Evolutionary conservation across 2,329 filamentous ascomycete genomes (phyloP).

Genomic region (Juglanconis sp.): DNA sequence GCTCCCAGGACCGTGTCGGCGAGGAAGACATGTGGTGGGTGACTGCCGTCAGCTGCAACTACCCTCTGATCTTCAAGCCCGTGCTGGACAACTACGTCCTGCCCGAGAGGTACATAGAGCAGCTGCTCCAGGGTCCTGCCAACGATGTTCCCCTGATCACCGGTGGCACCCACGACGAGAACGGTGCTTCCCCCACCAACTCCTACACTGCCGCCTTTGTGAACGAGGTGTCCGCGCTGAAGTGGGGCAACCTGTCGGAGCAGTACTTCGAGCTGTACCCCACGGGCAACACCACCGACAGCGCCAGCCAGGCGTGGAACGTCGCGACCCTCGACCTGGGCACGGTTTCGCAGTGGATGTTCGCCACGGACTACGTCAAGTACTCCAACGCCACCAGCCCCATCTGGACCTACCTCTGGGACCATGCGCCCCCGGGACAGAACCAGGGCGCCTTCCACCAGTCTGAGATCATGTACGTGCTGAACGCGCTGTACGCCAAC

Average conservation of each 20-base stretch:
- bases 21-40: slow-evolving; percentile 24
- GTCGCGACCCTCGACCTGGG: slow-evolving; percentile 25
- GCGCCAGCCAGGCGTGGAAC: slow-evolving; percentile 25
- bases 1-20: slow-evolving; percentile 26
- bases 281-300: slow-evolving; percentile 20
- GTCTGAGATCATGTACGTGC: slow-evolving; percentile 36
- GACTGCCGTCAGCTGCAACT: slow-evolving; percentile 26
- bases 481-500: slow-evolving; percentile 34
- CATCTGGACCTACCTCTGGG: slow-evolving; percentile 33
- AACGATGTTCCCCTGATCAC: slow-evolving; percentile 34
- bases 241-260: slow-evolving; percentile 20
- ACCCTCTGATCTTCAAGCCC: slow-evolving; percentile 29
- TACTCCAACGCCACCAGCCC: slow-evolving; percentile 20
- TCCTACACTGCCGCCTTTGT: slow-evolving; percentile 28
- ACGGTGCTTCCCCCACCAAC: slow-evolving; percentile 23
- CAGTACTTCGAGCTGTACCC: slow-evolving; percentile 29
- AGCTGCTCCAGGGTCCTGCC: slow-evolving; percentile 25
- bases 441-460: slow-evolving; percentile 33
- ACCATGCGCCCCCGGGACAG: slow-evolving; percentile 34
- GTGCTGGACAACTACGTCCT: slow-evolving; percentile 23
- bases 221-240: slow-evolving; percentile 10
- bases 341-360: slow-evolving; percentile 24
- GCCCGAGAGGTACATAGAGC: slow-evolving; percentile 20
- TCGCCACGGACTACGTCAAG: slow-evolving; percentile 27
- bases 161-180: slow-evolving; percentile 33